Percentiles rank a stretch among this genome's conserved stretches.
Evolutionary conservation across 1,139 yeast species (phyloP).

Genomic region (Candida tropicalis): DNA sequence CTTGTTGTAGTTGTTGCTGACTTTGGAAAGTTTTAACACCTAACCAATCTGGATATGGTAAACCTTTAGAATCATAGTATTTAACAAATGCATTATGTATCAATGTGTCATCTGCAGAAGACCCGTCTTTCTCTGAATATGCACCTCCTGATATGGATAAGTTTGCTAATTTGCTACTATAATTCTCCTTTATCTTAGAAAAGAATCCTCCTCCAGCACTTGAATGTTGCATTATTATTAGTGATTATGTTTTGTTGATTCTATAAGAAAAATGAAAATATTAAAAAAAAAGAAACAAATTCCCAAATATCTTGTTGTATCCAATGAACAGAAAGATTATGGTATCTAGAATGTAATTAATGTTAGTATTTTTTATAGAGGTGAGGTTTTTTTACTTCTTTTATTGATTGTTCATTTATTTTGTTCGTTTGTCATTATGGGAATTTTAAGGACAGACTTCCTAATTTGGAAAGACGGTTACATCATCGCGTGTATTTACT

Average conservation of each 20-base stretch:
- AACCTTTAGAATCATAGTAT: constrained; percentile 35
- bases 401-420: not conserved
- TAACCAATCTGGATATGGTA: constrained; percentile 50
- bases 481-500: not conserved
- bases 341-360: too few relatives aligned
- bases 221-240: constrained; percentile 5
- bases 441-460: constrained; percentile 5
- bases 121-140: constrained; percentile 43
- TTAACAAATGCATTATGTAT: constrained; percentile 49
- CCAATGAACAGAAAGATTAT: too few relatives aligned
- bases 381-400: not conserved
- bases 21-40: constrained; percentile 28
- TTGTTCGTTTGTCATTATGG: not conserved
- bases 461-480: not conserved
- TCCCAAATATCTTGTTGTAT: too few relatives aligned
- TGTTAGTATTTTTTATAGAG: too few relatives aligned
- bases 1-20: constrained; percentile 12
- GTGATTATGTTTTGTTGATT: not conserved
- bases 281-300: too few relatives aligned
- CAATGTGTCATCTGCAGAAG: constrained; percentile 41
- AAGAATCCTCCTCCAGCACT: constrained; percentile 27
- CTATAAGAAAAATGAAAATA: not conserved
- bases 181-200: constrained; percentile 41
- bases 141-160: constrained; percentile 29
- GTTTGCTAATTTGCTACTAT: constrained; percentile 36